Base-by-base conservation (phyloP, 192 early-diverging fungal species). In the Coemansia sp. region DNA sequence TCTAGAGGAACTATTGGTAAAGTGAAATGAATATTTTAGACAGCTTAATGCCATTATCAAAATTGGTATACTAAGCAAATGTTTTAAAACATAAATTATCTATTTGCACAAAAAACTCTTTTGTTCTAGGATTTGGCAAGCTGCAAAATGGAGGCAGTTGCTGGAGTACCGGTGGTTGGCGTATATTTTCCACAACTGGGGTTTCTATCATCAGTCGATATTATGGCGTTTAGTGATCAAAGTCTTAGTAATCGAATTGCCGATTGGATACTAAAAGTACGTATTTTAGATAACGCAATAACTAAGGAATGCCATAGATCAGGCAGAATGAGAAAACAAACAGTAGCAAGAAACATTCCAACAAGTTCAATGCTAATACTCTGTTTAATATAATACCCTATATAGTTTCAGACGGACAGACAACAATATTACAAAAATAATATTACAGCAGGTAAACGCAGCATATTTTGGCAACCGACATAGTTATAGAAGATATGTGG, bases 121-220 rank as follows among this genome's bases (percentile, higher is more conserved):
- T 13, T 12, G 37, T 17, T 38, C 7, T 75, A 81, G 79, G 68
- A 42, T 12, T 50, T 60, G 10, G 70, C 70, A 43, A 81, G 79
- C 22, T 53, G 54, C 38, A 43, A 76, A 37, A 81, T 81, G 79
- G 74, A 76, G 20, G 46, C 41, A 1, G 62, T 46, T 5, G 71
- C 67, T 0, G 64, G 67, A 0, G 70, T 76, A 0, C 74, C 79
- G 2, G 79, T 81, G 7, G 61, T 74, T 13, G 79, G 74, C 0
- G 74, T 81, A 0, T 81, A 81, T 32, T 81, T 72, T 42, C 79
- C 79, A 13, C 79, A 81, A 58, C 71, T 81, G n/a, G 79, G 79
- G 5, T 81, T 81, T 55, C 41, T 81, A 14, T 75, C 79, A 1
- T 81, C 79, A 7, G 64, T 81, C 39, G 74, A 81, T 13, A 57